These are phyloP conservation scores for Brassica incana DNA, from an alignment of 345 rosid genomes.

Conservation along the genomic window DNA sequence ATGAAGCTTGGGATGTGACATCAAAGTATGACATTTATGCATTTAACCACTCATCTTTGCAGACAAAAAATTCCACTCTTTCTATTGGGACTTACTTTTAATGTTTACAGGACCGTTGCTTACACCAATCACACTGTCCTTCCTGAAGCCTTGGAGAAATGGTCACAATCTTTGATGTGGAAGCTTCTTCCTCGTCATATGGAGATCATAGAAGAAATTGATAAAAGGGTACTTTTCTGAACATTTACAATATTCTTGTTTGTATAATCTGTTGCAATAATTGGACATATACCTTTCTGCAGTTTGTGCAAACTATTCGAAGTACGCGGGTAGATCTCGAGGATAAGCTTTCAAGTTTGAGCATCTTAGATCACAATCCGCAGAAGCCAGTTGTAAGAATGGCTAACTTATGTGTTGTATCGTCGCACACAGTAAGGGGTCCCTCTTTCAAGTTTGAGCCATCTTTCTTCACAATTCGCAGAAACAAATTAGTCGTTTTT, in stretches of 20 bases:
- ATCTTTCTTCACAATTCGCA: not conserved
- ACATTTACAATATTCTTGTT: not conserved
- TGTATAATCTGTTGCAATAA: conserved; percentile 21
- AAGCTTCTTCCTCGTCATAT: conserved; percentile 99
- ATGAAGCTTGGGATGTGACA: conserved; percentile 95
- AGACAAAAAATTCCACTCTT: not conserved
- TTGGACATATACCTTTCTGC: conserved; percentile 32
- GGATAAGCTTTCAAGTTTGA: conserved; percentile 74
- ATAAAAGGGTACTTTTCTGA: conserved; percentile 63
- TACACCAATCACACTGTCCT: conserved; percentile 99
- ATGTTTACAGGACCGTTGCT: conserved; percentile 70
- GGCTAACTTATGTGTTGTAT: conserved; percentile 95
- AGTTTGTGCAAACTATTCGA: conserved; percentile 69
- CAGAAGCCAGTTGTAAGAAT: conserved; percentile 91
- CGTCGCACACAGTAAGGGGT: conserved; percentile 74
- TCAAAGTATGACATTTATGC: conserved; percentile 48
- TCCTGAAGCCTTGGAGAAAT: conserved; percentile 97
- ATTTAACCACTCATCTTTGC: conserved; percentile 1
- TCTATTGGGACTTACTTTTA: conserved; percentile 17
- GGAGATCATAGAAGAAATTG: conserved; percentile 95
- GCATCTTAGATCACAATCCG: conserved; percentile 81
- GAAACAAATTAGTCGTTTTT: not conserved
- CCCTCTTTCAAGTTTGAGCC: conserved; percentile 11
- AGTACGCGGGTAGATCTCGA: conserved; percentile 62
- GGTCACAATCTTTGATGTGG: conserved; percentile 93